Evolutionary conservation across 2,329 filamentous ascomycete species (phyloP), one percentile per base, ranked within the genome.

Genomic region (Plectosphaerella cucumerina): DNA sequence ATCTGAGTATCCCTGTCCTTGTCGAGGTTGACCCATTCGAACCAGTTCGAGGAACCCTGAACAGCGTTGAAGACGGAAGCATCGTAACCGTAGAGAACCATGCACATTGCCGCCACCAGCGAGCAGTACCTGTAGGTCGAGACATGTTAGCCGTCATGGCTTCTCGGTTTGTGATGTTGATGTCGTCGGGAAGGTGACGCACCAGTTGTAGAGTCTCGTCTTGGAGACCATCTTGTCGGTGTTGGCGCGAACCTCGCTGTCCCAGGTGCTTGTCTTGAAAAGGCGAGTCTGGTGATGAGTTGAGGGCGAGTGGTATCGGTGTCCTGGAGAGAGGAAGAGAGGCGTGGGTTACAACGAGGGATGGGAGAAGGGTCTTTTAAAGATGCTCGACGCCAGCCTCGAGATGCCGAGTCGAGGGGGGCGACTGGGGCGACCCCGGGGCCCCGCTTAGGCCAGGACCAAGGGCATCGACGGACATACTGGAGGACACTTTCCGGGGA

Each of bases 21-120:
- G 52, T 75, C 63, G 46, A 77, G 62, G 58, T 84, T 72, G 66
- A 87, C 87, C 70, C 78, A 89, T 17, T 70, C 70, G 12, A 82
- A 69, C 85, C 86, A 89, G 63, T 88, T 78, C 14, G 80, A 65
- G 1, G 83, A 87, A 31, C 81, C 82, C 65, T 87, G 85, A 6
- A 87, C 79, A 5, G 85, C 84, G 65, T 89, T 89, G 74, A 84
- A 89, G 44, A 87, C 85, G 35, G 84, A 86, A 2, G 85, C 84
- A 75, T 89, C 86, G 63, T 89, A 89, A 51, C 86, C 86, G 63
- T 88, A 89, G 43, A 89, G 74, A 20, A 88, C 84, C 86, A 89
- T 89, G 65, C 84, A 88, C 65, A 84, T 82, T 60, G 86, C 85
- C 51, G 85, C 85, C 57, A 88, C 81, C 47, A 87, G 72, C 53